These are phyloP conservation scores for Pezicula radicicola DNA, from an alignment of 2,329 filamentous ascomycete species.

Conservation along the genomic window DNA sequence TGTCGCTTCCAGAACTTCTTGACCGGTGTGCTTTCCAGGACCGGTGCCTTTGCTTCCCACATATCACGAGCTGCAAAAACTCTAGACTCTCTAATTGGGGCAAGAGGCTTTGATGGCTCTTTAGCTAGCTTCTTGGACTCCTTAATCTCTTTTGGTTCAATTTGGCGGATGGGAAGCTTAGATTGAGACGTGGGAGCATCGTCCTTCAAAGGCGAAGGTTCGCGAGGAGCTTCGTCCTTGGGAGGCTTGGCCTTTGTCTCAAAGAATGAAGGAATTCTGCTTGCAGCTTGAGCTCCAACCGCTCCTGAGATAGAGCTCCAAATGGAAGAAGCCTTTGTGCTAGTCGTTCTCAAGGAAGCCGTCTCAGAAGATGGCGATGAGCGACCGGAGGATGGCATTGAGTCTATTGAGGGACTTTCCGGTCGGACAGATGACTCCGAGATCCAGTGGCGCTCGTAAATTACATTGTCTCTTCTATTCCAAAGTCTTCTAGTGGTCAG, in stretches of 20 bases:
- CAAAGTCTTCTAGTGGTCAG: slow-evolving; percentile 24
- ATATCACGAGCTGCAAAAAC: slow-evolving; percentile 21
- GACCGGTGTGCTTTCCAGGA: slow-evolving; percentile 7
- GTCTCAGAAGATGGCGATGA: slow-evolving; percentile 26
- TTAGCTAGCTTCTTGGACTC: slow-evolving; percentile 14
- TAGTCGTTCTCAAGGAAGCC: slow-evolving; percentile 26
- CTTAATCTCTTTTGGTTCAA: slow-evolving; percentile 5
- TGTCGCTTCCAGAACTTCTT: slow-evolving; percentile 9
- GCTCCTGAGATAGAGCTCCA: slow-evolving; percentile 19
- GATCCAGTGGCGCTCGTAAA: slow-evolving; percentile 26
- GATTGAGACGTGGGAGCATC: slow-evolving; percentile 1
- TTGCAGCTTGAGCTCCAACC: slow-evolving; percentile 1
- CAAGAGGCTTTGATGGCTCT: slow-evolving; percentile 2
- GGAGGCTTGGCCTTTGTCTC: background rate
- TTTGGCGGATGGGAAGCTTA: background rate
- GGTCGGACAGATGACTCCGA: slow-evolving; percentile 28
- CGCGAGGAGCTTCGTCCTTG: background rate
- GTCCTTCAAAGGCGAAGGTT: background rate
- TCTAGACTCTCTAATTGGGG: slow-evolving; percentile 20
- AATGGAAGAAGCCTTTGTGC: slow-evolving; percentile 26
- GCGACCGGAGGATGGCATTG: slow-evolving; percentile 22
- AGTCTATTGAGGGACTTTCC: slow-evolving; percentile 25
- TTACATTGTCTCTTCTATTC: slow-evolving; percentile 10
- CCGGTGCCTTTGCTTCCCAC: slow-evolving; percentile 17
- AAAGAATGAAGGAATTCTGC: slow-evolving; percentile 2